phyloP scores from a whole-genome alignment of 148 eudicot genomes.

The Rheum nobile region DNA sequence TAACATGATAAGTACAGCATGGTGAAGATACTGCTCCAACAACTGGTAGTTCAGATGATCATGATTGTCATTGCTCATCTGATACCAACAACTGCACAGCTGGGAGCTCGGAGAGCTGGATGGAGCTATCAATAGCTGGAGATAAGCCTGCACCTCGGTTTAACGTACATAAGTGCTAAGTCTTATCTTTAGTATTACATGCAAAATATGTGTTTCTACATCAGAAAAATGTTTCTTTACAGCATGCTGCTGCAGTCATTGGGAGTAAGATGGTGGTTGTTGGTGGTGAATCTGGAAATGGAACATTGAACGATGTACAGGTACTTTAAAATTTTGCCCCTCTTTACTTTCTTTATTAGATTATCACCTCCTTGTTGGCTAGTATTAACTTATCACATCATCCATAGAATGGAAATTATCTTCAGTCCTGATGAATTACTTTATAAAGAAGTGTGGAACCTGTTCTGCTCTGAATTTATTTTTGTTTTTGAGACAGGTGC shows the following conservation, averaged over 20 bases:
- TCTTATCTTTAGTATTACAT: background rate
- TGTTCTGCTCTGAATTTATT: background rate
- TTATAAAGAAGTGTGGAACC: background rate
- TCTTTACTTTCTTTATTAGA: background rate
- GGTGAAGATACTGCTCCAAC: slow-evolving; percentile 5
- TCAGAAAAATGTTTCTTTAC: slow-evolving; percentile 14
- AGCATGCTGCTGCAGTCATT: slow-evolving; percentile 91
- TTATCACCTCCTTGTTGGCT: background rate
- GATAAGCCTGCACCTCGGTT: slow-evolving; percentile 91
- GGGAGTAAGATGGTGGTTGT: slow-evolving; percentile 98
- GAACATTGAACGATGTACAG: slow-evolving; percentile 86
- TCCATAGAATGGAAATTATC: background rate
- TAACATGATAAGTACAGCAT: background rate
- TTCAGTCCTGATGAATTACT: background rate
- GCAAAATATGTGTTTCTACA: background rate
- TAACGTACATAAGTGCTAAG: slow-evolving; percentile 33
- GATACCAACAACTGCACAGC: slow-evolving; percentile 48
- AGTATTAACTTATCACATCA: background rate
- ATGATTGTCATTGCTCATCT: slow-evolving; percentile 34
- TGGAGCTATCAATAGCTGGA: slow-evolving; percentile 70
- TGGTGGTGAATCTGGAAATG: slow-evolving; percentile 83
- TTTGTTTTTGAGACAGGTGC: slow-evolving; percentile 47
- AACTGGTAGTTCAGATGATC: slow-evolving; percentile 30
- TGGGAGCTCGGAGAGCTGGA: slow-evolving; percentile 80
- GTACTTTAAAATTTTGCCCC: slow-evolving; percentile 18